These are phyloP conservation scores for Emmonsiellopsis sp. DNA, from an alignment of 2,329 filamentous ascomycete species.

Conservation along the genomic window DNA sequence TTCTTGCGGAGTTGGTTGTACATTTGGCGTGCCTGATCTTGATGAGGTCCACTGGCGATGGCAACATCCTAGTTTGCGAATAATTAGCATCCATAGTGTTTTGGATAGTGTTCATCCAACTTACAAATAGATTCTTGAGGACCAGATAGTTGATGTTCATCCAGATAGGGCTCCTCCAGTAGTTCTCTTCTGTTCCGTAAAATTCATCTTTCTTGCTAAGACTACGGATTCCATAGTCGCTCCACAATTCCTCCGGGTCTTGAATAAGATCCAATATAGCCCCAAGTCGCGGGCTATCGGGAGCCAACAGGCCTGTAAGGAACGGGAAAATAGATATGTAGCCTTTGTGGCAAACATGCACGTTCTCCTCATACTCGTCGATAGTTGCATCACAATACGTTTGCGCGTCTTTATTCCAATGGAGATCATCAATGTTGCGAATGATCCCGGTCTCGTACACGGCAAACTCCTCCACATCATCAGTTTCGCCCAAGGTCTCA, in stretches of 20 bases:
- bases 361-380: constrained; percentile 86
- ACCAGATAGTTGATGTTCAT: constrained; percentile 93
- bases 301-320: constrained; percentile 67
- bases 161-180: constrained; percentile 93
- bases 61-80: constrained; percentile 50
- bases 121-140: constrained; percentile 66
- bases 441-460: constrained; percentile 68
- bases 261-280: constrained; percentile 67
- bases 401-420: constrained; percentile 74
- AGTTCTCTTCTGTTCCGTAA: constrained; percentile 90
- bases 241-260: constrained; percentile 83
- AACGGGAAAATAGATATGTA: constrained; percentile 94
- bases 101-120: constrained; percentile 26
- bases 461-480: constrained; percentile 66
- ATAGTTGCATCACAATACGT: constrained; percentile 93
- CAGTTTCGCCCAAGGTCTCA: constrained; percentile 60
- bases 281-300: constrained; percentile 65
- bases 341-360: constrained; percentile 88
- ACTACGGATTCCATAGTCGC: constrained; percentile 76
- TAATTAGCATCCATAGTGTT: constrained; percentile 4
- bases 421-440: constrained; percentile 81
- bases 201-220: constrained; percentile 73
- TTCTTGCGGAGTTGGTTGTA: constrained; percentile 74
- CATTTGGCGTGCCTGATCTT: constrained; percentile 58
- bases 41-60: constrained; percentile 56